phyloP scores from a whole-genome alignment of 805 yeast genomes.

The Candida oleophila region DNA sequence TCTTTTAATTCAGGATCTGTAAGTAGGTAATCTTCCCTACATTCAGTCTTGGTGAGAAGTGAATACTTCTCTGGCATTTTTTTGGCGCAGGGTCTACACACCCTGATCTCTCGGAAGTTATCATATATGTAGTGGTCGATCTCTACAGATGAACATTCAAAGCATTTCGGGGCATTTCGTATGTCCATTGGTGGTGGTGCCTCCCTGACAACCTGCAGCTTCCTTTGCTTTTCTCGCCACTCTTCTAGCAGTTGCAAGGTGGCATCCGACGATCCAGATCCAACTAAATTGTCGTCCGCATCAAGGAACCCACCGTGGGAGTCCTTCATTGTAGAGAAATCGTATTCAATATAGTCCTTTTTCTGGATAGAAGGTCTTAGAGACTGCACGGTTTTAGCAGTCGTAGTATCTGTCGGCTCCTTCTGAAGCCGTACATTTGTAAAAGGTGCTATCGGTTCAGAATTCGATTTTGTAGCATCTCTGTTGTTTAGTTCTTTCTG shows the following conservation, averaged over 20 bases:
- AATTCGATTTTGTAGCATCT: slow-evolving; percentile 27
- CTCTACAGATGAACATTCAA: slow-evolving; percentile 79
- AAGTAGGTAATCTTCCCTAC: slow-evolving; percentile 84
- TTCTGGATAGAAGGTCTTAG: slow-evolving; percentile 41
- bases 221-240: slow-evolving; percentile 47
- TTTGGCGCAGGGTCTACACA: slow-evolving; percentile 76
- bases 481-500: slow-evolving; percentile 33
- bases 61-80: slow-evolving; percentile 85
- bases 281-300: slow-evolving; percentile 16
- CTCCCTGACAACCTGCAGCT: slow-evolving; percentile 42
- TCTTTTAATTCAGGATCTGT: slow-evolving; percentile 94
- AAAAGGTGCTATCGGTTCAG: not conserved
- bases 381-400: slow-evolving; percentile 4
- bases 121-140: slow-evolving; percentile 70
- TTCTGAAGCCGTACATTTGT: slow-evolving; percentile 5
- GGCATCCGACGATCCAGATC: slow-evolving; percentile 17
- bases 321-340: slow-evolving; percentile 88
- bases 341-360: slow-evolving; percentile 77
- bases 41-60: slow-evolving; percentile 90
- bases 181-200: slow-evolving; percentile 73
- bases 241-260: slow-evolving; percentile 34
- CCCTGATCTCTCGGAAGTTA: slow-evolving; percentile 65
- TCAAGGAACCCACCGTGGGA: slow-evolving; percentile 80
- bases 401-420: slow-evolving; percentile 1
- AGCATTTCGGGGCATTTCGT: slow-evolving; percentile 75